Evolutionary conservation across 1,139 yeast species (phyloP).

Genomic region (Chernovozyma aurita): DNA sequence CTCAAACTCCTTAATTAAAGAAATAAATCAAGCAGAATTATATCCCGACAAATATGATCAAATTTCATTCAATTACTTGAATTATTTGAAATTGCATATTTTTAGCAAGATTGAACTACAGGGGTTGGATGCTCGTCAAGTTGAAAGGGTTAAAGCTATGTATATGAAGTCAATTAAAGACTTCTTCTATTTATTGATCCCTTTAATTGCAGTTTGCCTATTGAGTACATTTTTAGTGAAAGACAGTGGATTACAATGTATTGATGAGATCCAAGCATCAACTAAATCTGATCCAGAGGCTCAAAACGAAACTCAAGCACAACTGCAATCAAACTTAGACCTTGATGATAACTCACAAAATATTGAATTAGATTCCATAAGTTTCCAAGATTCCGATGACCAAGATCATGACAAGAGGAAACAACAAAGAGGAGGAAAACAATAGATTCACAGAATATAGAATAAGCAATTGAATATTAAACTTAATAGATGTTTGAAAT

Average conservation of each 20-base stretch:
- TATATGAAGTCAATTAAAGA: conserved; percentile 34
- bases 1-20: conserved; percentile 30
- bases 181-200: conserved; percentile 39
- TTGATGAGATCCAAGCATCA: conserved; percentile 26
- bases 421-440: too few species aligned
- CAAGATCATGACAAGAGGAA: too few species aligned
- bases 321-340: conserved; percentile 1
- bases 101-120: conserved; percentile 27
- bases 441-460: too few species aligned
- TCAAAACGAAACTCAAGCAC: background rate
- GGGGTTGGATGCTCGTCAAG: conserved; percentile 21
- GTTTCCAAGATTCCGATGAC: too few species aligned
- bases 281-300: background rate
- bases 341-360: conserved; percentile 1
- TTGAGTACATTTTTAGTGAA: conserved; percentile 29
- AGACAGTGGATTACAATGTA: conserved; percentile 40
- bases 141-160: conserved; percentile 21
- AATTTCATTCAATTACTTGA: conserved; percentile 16
- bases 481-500: too few species aligned
- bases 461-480: too few species aligned
- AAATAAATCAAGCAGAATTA: conserved; percentile 14
- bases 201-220: conserved; percentile 39
- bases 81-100: conserved; percentile 24
- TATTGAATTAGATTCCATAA: background rate
- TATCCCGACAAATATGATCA: conserved; percentile 3